Base-by-base conservation (phyloP, 2,329 filamentous ascomycete species). In the Penicillium palitans region DNA sequence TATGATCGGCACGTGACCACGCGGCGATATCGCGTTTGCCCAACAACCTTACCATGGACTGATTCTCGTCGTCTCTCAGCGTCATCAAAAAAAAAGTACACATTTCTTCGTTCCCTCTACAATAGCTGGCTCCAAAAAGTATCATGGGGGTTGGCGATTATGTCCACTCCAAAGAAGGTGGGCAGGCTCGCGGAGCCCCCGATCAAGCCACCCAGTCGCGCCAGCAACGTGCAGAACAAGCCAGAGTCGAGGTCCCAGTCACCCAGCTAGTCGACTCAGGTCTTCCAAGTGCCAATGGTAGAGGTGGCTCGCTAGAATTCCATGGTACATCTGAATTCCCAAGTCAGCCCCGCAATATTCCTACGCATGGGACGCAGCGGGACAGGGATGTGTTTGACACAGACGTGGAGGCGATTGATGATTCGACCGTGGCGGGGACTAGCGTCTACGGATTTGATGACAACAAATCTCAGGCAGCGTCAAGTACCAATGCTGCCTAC, bases 81-180 rank as follows among this genome's bases (percentile, higher is more conserved):
- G 8, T 39, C 25, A 25, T 27, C 9, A 15, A 29, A 15, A 31
- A 31, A 31, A 42, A 31, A 33, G 15, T 27, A 12, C 15, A 33
- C 4, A 19, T 27, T 41, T 33, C 2, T 21, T 35, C n/a, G 37
- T n/a, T 9, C 3, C 6, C 25, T n/a, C 19, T 33, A 13, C 4
- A 6, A 46, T 55, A 55, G 39, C 25, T 40, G 39, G 41, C 45
- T 46, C 39, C 35, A 48, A 49, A 47, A 51, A 37, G 35, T 56
- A 71, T 50, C 39, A 78, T 78, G 76, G 74, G 73, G 37, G 73
- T 78, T 52, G 75, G 74, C 55, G 75, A 78, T 59, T 78, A 75
- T 66, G 66, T 78, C 59, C 75, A 75, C 61, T 71, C 73, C 52
- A 76, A 71, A 63, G 71, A 74, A 62, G 68, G 65, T 47, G 69